Base-by-base conservation (phyloP, 352 stramenopile genomes). In the Phytophthora sp. region DNA sequence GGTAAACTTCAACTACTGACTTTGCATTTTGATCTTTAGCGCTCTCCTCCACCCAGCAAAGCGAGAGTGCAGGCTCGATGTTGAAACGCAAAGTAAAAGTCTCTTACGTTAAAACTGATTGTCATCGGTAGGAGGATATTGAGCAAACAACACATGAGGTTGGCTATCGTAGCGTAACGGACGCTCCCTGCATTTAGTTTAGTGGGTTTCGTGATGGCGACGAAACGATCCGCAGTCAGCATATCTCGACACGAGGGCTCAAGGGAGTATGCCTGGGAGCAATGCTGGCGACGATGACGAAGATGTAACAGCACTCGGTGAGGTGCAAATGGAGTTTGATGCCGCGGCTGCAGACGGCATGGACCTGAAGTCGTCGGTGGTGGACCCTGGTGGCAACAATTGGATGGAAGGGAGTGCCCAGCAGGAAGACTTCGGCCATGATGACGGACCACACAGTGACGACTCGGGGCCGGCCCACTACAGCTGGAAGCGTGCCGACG, bases 401-500 rank as follows among this genome's bases (percentile, higher is more conserved):
- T 52, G 20, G 31, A 35, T 41, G 8, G 69, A 76, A 13, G 62
- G 59, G n/a, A 60, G 2, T 23, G 29, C 12, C 6, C 53, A 58
- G 18, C 52, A 74, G 9, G 64, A 79, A 8, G 60, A 64, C n/a
- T 21, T 50, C 2, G 76, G 63, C 30, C 24, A 51, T 1, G 59
- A 58, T 12, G 57, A 54, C 4, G 50, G 44, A 27, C 57, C 52
- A 1, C 57, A 65, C n/a, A 72, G 60, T 24, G 68, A 58, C 16
- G 51, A 76, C 13, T 53, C 68, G 4, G 57, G 75, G 29, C 38
- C 62, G 3, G 39, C 57, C 4, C 39, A 69, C 1, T 93, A 91
- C 71, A 89, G 74, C 41, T 93, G 82, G 84, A 90, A 84, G 60
- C 67, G 82, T 11, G 82, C 78, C 0, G 82, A 92, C 26, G 78